Conservation (phyloP, 2,329 filamentous ascomycete genomes). For the Claviceps arundinis region DNA sequence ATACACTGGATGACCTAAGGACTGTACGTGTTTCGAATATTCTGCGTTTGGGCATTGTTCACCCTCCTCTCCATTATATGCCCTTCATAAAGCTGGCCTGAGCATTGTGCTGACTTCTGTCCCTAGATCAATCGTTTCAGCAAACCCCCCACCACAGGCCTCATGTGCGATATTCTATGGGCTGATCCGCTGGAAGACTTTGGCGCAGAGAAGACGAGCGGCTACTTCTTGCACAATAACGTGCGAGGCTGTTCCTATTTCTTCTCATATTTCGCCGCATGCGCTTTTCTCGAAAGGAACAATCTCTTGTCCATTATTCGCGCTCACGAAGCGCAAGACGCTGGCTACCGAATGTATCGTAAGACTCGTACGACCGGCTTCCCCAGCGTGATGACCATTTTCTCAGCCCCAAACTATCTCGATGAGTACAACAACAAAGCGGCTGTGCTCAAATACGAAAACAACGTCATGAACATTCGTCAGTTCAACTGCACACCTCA, state of each 20-base stretch:
- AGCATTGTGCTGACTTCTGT: not conserved
- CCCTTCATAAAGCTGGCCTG: not conserved
- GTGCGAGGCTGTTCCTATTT: conserved; percentile 98
- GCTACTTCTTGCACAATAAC: conserved; percentile 97
- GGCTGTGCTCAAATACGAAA: conserved; percentile 96
- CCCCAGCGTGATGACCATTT: conserved; percentile 99
- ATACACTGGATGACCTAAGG: conserved; percentile 89
- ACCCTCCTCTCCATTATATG: not conserved
- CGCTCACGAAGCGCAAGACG: conserved; percentile 96
- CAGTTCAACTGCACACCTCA: conserved; percentile 99
- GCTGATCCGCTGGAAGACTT: conserved; percentile 97
- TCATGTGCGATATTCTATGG: conserved; percentile 99
- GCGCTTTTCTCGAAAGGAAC: conserved; percentile 97
- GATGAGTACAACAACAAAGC: conserved; percentile 99
- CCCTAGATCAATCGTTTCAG: conserved; percentile 87
- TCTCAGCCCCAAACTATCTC: conserved; percentile 96
- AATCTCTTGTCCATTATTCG: conserved; percentile 94
- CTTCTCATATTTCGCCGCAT: conserved; percentile 95
- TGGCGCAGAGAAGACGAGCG: conserved; percentile 94
- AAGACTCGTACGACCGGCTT: conserved; percentile 97
- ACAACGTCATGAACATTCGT: conserved; percentile 99
- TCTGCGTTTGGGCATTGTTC: not conserved
- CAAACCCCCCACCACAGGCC: conserved; percentile 88
- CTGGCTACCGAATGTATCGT: conserved; percentile 96
- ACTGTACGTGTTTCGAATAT: conserved; percentile 41